These are phyloP conservation scores for Alternaria tenuissima DNA, from an alignment of 2,329 filamentous ascomycete species.

Conservation along the genomic window DNA sequence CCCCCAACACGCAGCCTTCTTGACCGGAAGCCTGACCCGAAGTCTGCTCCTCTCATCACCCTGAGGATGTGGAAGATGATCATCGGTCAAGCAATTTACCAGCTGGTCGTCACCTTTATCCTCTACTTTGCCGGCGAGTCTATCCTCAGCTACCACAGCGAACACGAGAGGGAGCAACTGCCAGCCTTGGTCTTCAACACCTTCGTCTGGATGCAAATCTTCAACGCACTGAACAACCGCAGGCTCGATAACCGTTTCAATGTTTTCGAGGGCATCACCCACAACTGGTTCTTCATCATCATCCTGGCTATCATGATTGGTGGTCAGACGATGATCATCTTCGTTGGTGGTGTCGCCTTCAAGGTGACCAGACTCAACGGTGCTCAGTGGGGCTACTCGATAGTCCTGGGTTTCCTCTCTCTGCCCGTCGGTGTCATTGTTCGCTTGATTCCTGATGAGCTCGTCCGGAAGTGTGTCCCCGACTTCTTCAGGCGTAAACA, in stretches of 20 bases:
- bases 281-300: conserved; percentile 87
- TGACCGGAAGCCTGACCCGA: conserved; percentile 79
- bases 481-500: conserved; percentile 53
- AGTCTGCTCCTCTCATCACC: conserved; percentile 80
- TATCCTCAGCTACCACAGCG: conserved; percentile 67
- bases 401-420: conserved; percentile 84
- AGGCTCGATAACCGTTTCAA: conserved; percentile 95
- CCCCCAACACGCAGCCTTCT: conserved; percentile 84
- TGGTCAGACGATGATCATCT: conserved; percentile 89
- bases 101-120: conserved; percentile 79
- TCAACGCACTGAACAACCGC: conserved; percentile 97
- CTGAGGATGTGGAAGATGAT: conserved; percentile 99
- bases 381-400: conserved; percentile 86
- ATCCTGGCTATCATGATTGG: conserved; percentile 90
- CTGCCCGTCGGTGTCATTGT: conserved; percentile 84
- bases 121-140: conserved; percentile 76
- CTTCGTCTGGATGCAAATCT: conserved; percentile 99
- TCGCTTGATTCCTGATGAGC: conserved; percentile 80
- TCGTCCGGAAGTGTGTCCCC: conserved; percentile 59
- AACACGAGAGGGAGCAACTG: conserved; percentile 60
- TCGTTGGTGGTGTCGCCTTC: conserved; percentile 84
- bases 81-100: conserved; percentile 87
- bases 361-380: conserved; percentile 73
- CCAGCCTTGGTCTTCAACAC: conserved; percentile 94
- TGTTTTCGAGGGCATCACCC: conserved; percentile 86